A percentile compares a stretch with the other conserved stretches of the same genome.
phyloP scores from a whole-genome alignment of 225 moss, liverwort and hornwort species.

The Polytrichum formosum region DNA sequence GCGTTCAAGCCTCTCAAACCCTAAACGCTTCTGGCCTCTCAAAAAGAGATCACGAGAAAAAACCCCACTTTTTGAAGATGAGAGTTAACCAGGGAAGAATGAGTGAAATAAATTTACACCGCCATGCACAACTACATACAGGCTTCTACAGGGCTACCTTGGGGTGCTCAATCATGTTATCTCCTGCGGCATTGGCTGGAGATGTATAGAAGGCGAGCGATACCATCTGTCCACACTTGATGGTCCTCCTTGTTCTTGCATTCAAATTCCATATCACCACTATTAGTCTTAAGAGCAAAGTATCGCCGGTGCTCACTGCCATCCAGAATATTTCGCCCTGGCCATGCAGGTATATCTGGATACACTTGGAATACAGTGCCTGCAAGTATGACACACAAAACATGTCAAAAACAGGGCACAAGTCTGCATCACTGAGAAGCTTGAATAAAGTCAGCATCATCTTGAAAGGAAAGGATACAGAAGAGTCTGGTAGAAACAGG shows the following conservation, averaged over 20 bases:
- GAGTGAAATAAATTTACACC: constrained; percentile 8
- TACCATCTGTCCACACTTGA: constrained; percentile 65
- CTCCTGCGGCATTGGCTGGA: constrained; percentile 55
- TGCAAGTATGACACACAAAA: constrained; percentile 4
- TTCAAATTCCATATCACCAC: constrained; percentile 71
- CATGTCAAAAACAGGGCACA: too few relatives aligned
- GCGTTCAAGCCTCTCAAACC: constrained; percentile 1
- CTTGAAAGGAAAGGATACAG: not conserved
- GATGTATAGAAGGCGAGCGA: constrained; percentile 51
- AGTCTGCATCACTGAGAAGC: too few relatives aligned
- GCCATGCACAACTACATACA: constrained; percentile 1
- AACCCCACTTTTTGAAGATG: not conserved
- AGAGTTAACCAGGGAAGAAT: constrained; percentile 8
- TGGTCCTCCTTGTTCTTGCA: constrained; percentile 62
- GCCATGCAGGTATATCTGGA: constrained; percentile 70
- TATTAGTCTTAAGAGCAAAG: constrained; percentile 63
- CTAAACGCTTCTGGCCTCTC: not conserved
- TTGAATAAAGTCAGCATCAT: too few relatives aligned
- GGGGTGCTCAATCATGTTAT: constrained; percentile 7
- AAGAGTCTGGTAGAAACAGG: not conserved
- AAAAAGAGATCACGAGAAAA: not conserved
- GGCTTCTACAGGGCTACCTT: constrained; percentile 4
- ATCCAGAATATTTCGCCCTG: constrained; percentile 65
- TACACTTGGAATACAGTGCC: constrained; percentile 66
- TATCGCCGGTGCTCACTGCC: constrained; percentile 61